phyloP scores from a whole-genome alignment of 2,329 filamentous ascomycete species.

The Penicillium sp. region DNA sequence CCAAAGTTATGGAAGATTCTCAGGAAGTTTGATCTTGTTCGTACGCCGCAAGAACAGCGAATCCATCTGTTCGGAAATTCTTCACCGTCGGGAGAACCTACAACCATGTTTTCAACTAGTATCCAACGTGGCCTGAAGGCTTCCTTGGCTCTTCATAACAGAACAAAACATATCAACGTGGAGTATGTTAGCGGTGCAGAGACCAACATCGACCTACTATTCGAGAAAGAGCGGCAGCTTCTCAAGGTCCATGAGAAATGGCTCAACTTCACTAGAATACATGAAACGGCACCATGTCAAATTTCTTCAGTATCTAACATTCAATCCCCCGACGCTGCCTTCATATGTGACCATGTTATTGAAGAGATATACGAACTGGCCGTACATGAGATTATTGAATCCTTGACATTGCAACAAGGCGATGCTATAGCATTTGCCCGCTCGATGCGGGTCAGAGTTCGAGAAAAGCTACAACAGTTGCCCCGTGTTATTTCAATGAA shows the following conservation, averaged over 20 bases:
- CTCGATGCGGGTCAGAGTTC: neutral
- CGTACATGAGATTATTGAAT: neutral
- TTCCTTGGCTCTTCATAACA: neutral
- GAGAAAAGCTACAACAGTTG: neutral
- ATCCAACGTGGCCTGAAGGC: neutral
- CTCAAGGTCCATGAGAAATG: neutral
- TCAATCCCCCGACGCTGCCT: neutral
- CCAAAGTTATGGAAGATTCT: neutral
- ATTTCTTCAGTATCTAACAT: neutral
- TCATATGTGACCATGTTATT: neutral
- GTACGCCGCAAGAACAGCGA: neutral
- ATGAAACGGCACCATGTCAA: neutral
- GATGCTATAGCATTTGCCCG: neutral
- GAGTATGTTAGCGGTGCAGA: neutral
- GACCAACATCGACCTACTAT: neutral
- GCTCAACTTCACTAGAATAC: neutral
- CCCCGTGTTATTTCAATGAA: neutral
- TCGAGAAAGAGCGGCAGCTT: neutral
- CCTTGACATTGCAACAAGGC: neutral
- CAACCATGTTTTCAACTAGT: neutral
- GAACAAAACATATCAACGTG: neutral
- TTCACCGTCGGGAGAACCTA: neutral
- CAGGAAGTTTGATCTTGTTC: neutral
- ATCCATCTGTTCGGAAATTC: neutral
- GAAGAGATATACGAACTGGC: constrained; percentile 2